Conservation (phyloP, 768 basidiomycete genomes). For the Suillus subaureus region DNA sequence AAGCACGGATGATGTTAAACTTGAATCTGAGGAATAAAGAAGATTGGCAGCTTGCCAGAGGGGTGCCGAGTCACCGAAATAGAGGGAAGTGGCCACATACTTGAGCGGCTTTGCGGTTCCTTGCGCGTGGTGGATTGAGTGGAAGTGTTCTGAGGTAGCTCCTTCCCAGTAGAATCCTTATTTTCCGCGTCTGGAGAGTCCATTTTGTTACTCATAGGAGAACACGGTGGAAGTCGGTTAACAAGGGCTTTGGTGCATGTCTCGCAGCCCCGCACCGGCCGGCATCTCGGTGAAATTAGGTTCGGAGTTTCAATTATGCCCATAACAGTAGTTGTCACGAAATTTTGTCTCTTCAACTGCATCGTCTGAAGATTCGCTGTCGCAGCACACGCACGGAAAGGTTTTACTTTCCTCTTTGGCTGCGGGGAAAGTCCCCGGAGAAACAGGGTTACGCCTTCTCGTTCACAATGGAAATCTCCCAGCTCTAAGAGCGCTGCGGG, state of each 20-base stretch:
- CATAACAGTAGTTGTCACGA: constrained; percentile 4
- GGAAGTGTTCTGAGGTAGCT: neutral
- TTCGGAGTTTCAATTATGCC: constrained; percentile 7
- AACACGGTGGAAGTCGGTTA: constrained; percentile 3
- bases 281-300: constrained; percentile 13
- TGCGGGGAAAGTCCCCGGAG: constrained; percentile 97
- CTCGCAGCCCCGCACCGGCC: neutral
- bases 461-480: constrained; percentile 69
- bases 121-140: constrained; percentile 6
- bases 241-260: neutral
- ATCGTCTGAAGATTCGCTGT: constrained; percentile 83
- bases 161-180: neutral
- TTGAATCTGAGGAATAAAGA: neutral
- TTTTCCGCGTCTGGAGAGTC: constrained; percentile 1
- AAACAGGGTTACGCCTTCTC: constrained; percentile 64
- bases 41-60: constrained; percentile 20
- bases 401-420: constrained; percentile 49
- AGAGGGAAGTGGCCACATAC: constrained; percentile 18
- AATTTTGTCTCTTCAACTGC: constrained; percentile 34
- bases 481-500: constrained; percentile 71
- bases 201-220: constrained; percentile 6
- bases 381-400: constrained; percentile 80
- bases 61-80: constrained; percentile 28
- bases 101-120: constrained; percentile 4
- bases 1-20: constrained; percentile 6